phyloP scores from a whole-genome alignment of 257 asterid genomes.

The Scutellaria baicalensis region DNA sequence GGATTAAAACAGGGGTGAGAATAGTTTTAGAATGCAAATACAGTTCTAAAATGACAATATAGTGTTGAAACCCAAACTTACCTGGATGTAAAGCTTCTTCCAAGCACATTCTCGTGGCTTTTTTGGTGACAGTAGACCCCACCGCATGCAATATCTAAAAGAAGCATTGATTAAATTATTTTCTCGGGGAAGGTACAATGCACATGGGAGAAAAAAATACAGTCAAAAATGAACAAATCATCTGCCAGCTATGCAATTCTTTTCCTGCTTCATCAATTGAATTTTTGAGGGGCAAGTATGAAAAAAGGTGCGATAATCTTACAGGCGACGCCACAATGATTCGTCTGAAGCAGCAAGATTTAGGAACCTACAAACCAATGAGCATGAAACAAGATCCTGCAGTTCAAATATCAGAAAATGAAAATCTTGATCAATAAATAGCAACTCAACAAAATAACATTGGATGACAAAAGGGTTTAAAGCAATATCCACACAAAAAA shows the following conservation, averaged over 20 bases:
- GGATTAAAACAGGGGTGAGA: not conserved
- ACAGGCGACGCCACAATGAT: conserved; percentile 85
- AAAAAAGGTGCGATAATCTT: conserved; percentile 21
- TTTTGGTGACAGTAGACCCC: conserved; percentile 80
- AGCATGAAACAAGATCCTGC: conserved; percentile 82
- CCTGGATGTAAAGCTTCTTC: conserved; percentile 64
- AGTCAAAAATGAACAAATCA: not conserved
- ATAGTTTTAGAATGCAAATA: not conserved
- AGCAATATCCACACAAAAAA: not conserved
- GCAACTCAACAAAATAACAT: not conserved
- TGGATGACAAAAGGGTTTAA: not conserved
- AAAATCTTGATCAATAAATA: not conserved
- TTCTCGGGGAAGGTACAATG: too few relatives aligned
- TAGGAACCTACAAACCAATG: conserved; percentile 72
- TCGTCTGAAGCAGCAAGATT: conserved; percentile 72
- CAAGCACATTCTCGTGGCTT: conserved; percentile 86
- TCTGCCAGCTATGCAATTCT: not conserved
- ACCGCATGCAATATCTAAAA: conserved; percentile 65
- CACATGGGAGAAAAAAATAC: not conserved
- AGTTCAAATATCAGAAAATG: conserved; percentile 11
- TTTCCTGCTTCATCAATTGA: not conserved
- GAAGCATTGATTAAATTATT: not conserved
- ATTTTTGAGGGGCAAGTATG: not conserved
- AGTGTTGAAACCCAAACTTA: conserved; percentile 8
- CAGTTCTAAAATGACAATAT: not conserved